Evolutionary conservation across 345 rosid genomes (phyloP), one percentile per base, ranked within the genome.

Genomic region (Nephelium lappaceum): DNA sequence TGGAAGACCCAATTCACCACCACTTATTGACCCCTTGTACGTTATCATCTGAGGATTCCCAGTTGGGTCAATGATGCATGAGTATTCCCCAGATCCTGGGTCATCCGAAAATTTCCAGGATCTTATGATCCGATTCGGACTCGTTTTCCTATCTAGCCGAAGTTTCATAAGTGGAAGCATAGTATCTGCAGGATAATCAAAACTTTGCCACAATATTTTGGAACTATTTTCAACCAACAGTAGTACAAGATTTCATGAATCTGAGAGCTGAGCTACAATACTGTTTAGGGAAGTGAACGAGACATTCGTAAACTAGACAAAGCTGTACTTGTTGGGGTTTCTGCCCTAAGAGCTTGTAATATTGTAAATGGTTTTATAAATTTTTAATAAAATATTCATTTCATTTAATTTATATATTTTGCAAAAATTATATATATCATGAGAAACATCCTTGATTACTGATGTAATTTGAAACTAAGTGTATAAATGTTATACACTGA

Each of bases 1-100:
- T 92, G 93, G 93, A 88, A 24, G 90, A 77, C 6, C 95, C 95
- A 5, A 70, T 67, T 45, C 97, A 88, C 91, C 90, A 90, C 74
- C 73, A 67, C 6, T 67, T 77, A 6, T 0, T 8, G 41, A 42
- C n/a, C 84, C 90, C 24, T 84, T 78, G 73, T 89, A 90, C 25
- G 91, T 42, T 23, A 80, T 57, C 74, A 82, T 9, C 76, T 94
- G 91, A 0, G 95, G 89, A 38, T 67, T 88, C 61, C 91, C 94
- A 9, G 19, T 69, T 3, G 79, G 86, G 6, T 88, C 83, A 10
- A 93, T 47, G 69, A 80, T 77, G 62, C 47, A 85, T 36, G 91
- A 82, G 66, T 14, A 77, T 67, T 77, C 87, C 0, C 97, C 96
- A 0, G 68, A 73, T 21, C 85, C 83, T 0, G 95, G 96, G 72